A percentile compares a stretch with the other conserved stretches of the same genome.
Evolutionary conservation across 768 basidiomycete genomes (phyloP).

Genomic region (Mycena floridula): DNA sequence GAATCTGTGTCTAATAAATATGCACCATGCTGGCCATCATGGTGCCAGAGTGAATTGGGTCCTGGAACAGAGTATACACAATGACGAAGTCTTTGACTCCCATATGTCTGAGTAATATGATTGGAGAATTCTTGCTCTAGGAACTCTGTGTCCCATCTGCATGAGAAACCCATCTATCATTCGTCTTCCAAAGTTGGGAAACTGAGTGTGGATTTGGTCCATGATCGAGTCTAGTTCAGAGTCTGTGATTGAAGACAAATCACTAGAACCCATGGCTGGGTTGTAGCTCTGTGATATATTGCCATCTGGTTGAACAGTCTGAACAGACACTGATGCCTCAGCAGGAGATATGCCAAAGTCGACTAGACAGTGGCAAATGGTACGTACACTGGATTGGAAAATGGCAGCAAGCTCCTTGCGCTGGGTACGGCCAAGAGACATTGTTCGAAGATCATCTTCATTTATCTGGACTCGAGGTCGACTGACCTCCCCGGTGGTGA

Average conservation of each 20-base stretch:
- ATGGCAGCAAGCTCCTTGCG: neutral
- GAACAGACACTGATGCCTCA: conserved; percentile 1
- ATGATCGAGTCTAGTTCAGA: conserved; percentile 17
- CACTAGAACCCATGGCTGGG: neutral
- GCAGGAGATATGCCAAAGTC: conserved; percentile 1
- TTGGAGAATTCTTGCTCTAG: conserved; percentile 9
- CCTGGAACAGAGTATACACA: conserved; percentile 14
- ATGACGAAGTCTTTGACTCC: no score
- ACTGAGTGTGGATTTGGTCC: conserved; percentile 10
- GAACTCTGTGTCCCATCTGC: conserved; percentile 14
- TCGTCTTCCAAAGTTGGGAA: conserved; percentile 18
- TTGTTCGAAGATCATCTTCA: neutral
- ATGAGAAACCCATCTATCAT: conserved; percentile 19
- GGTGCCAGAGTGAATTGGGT: conserved; percentile 15
- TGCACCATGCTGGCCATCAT: conserved; percentile 16
- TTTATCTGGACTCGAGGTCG: conserved; percentile 3
- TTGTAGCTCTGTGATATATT: neutral
- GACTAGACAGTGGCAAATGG: conserved; percentile 12
- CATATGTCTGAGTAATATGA: no score
- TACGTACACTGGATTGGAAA: neutral
- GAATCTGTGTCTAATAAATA: neutral
- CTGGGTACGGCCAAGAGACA: neutral
- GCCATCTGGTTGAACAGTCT: conserved; percentile 1
- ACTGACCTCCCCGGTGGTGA: neutral
- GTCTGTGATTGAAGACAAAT: conserved; percentile 14